Evolutionary conservation across 805 yeast species (phyloP), one percentile per base, ranked within the genome.

Genomic region (Myxozyma sirexii): DNA sequence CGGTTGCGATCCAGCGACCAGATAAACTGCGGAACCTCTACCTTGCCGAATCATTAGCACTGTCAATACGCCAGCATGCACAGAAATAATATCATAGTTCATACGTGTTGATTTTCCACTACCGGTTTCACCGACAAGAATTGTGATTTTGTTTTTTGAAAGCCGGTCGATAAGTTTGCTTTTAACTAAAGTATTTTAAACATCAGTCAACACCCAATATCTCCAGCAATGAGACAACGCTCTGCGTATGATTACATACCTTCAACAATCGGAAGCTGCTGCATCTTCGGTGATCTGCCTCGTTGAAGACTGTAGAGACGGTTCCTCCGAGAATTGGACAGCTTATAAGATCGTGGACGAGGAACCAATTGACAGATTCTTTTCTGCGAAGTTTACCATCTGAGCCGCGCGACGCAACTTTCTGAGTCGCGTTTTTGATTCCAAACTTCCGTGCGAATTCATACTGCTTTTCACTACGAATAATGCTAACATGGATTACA

Each of bases 121-220:
- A 74, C 99, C 99, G 0, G 99, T 93, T 71, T 93, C 98, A 74
- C 98, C 98, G 70, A 94, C 88, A 19, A 93, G 79, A 1, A 93
- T 84, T 0, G 92, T 84, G 4, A 91, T 96, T 63, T 81, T 85
- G 67, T 86, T 82, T 10, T 75, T 61, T 2, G 74, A 58, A 1
- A 93, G 70, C 62, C 84, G 82, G 8, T 88, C 70, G 17, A 93
- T 80, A 54, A 83, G 80, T 45, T 82, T 84, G 67, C 45, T 17
- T 26, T 57, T 38, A 21, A 51, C 60, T 51, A 27, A 21, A 21
- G 12, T 3, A n/a, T 8, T 4, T 21, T 7, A 26, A 44, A 10
- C 33, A 29, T 29, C 6, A 7, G 10, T 29, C 10, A 29, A 7
- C 33, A 10, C 33, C 33, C 6, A 7, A 10, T 7, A 29, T 29